Percentiles rank a stretch among this genome's conserved stretches.
These are phyloP conservation scores for Saturnispora galanensis DNA, from an alignment of 805 yeast species.

Conservation along the genomic window DNA sequence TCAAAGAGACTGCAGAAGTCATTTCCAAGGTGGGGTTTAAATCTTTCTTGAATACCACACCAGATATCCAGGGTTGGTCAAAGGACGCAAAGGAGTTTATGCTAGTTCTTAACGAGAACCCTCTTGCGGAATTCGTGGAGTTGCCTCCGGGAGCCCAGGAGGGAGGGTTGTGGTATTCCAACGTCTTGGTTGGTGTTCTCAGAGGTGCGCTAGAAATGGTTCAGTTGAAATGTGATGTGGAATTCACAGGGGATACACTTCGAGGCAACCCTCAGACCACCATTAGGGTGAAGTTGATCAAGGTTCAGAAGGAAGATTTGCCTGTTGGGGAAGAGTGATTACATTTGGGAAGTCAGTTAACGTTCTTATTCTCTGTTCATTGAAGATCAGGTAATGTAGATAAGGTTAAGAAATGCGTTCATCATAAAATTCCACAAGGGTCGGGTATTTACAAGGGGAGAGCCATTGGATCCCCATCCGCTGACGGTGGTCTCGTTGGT, in stretches of 20 bases:
- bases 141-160: conserved; percentile 54
- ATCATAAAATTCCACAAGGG: conserved; percentile 15
- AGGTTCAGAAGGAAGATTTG: conserved; percentile 80
- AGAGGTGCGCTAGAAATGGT: conserved; percentile 94
- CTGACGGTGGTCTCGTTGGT: background rate
- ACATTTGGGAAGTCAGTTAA: conserved; percentile 1
- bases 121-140: conserved; percentile 91
- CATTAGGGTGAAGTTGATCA: conserved; percentile 58
- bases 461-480: no score
- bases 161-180: conserved; percentile 84
- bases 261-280: conserved; percentile 82
- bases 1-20: conserved; percentile 82
- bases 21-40: conserved; percentile 83
- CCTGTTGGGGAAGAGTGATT: conserved; percentile 85
- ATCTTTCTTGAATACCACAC: conserved; percentile 75
- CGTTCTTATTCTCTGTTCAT: conserved; percentile 8
- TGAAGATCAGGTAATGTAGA: conserved; percentile 29
- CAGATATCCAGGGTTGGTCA: conserved; percentile 60
- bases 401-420: conserved; percentile 24
- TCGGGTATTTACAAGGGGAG: background rate
- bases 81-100: conserved; percentile 66
- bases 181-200: conserved; percentile 79
- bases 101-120: conserved; percentile 71
- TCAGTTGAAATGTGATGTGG: conserved; percentile 80
- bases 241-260: conserved; percentile 68